phyloP scores from a whole-genome alignment of 345 rosid species.

The Leavenworthia alabamica region DNA sequence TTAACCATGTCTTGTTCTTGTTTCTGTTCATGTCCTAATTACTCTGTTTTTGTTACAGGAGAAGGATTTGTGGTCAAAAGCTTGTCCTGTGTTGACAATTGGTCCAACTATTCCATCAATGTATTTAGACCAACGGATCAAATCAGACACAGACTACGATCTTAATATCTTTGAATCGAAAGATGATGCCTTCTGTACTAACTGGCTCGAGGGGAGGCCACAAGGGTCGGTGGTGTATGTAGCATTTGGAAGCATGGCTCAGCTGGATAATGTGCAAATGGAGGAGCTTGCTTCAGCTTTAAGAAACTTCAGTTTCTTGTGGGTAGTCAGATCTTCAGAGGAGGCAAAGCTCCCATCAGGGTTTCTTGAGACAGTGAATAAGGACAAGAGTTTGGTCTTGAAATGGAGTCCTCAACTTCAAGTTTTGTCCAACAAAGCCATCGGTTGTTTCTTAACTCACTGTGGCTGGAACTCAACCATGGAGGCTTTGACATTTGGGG shows the following conservation, averaged over 20 bases:
- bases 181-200: slow-evolving; percentile 16
- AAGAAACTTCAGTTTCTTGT: slow-evolving; percentile 39
- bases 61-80: slow-evolving; percentile 40
- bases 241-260: slow-evolving; percentile 59
- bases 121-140: slow-evolving; percentile 43
- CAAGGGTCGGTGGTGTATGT: slow-evolving; percentile 50
- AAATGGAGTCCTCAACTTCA: slow-evolving; percentile 54
- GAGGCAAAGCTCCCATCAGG: slow-evolving; percentile 35
- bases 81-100: slow-evolving; percentile 35
- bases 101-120: slow-evolving; percentile 65
- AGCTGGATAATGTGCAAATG: slow-evolving; percentile 34
- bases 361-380: slow-evolving; percentile 15
- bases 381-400: slow-evolving; percentile 35
- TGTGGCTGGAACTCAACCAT: slow-evolving; percentile 65
- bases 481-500: slow-evolving; percentile 43
- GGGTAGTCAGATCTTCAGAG: slow-evolving; percentile 50
- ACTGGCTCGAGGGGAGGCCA: slow-evolving; percentile 49
- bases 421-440: slow-evolving; percentile 36
- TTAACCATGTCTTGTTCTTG: not conserved
- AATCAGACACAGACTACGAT: slow-evolving; percentile 40
- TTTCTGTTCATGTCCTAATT: not conserved
- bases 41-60: slow-evolving; percentile 28
- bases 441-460: slow-evolving; percentile 59
- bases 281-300: slow-evolving; percentile 50
- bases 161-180: slow-evolving; percentile 33